These are phyloP conservation scores for Exophiala alcalophila DNA, from an alignment of 2,329 filamentous ascomycete genomes.

Conservation along the genomic window DNA sequence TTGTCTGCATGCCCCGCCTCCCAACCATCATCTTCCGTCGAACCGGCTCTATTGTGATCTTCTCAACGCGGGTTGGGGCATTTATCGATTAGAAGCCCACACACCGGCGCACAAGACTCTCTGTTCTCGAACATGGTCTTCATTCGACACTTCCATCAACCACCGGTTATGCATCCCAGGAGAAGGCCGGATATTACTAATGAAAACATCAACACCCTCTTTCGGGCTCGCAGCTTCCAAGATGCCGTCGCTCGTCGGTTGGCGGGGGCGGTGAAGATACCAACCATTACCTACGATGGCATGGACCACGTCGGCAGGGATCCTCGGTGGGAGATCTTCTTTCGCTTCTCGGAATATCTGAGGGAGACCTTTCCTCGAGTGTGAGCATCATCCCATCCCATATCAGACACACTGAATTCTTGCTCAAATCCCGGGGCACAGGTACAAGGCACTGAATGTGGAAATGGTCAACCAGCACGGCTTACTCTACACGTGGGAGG, in stretches of 20 bases:
- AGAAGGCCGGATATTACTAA: slow-evolving; percentile 17
- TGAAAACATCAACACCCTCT: slow-evolving; percentile 19
- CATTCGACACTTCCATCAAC: slow-evolving; percentile 15
- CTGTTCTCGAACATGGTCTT: slow-evolving; percentile 16
- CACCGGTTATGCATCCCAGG: slow-evolving; percentile 20
- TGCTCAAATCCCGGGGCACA: slow-evolving; percentile 4
- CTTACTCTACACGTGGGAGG: slow-evolving; percentile 58
- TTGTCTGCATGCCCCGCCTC: too few species aligned
- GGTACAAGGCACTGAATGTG: slow-evolving; percentile 16
- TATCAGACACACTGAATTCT: background rate
- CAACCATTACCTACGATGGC: slow-evolving; percentile 56
- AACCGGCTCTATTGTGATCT: too few species aligned
- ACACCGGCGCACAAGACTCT: background rate
- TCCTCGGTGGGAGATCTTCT: slow-evolving; percentile 58
- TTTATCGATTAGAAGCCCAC: too few species aligned
- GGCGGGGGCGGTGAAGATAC: slow-evolving; percentile 52
- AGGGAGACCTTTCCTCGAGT: slow-evolving; percentile 52
- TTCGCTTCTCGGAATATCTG: slow-evolving; percentile 52
- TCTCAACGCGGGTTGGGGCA: too few species aligned
- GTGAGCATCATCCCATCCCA: slow-evolving; percentile 29
- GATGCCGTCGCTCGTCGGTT: slow-evolving; percentile 32
- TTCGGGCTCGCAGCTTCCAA: slow-evolving; percentile 21
- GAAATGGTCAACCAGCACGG: slow-evolving; percentile 60
- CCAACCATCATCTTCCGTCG: too few species aligned
- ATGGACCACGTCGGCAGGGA: slow-evolving; percentile 55